Base-by-base conservation (phyloP, 225 moss, liverwort and hornwort species). In the Sphagnum contortum region DNA sequence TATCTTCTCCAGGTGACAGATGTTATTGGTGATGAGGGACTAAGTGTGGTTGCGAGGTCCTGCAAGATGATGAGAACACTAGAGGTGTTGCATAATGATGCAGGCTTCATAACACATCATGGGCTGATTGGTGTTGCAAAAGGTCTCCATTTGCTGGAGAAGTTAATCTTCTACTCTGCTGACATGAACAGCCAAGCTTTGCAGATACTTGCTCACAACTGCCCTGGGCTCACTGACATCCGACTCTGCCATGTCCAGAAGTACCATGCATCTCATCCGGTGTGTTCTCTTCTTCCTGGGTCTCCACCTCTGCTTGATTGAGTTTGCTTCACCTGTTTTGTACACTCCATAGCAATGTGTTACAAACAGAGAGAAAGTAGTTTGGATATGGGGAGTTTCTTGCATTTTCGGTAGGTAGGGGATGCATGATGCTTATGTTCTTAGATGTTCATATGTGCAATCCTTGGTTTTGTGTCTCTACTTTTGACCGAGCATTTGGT, bases 211-310 rank as follows among this genome's bases (percentile, higher is more conserved):
- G 81, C 85, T 9, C 70, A 63, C 12, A 85, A 81, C 49, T 85
- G 85, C 62, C 69, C 81, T 12, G 48, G 57, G 29, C 76, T 85
- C 45, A 69, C 69, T 1, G 85, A 85, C 52, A 76, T 85, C 13
- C 78, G 85, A 55, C 81, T 85, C 13, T 85, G 85, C 70, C 79
- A 81, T 29, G 78, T 85, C n/a, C 85, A 85, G 48, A 85, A 85
- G 62, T 81, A 85, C 66, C 70, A 83, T 55, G 74, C 72, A 1
- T 70, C 77, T 9, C 80, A 83, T 57, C 83, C 83, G 62, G 83
- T 83, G 45, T 65, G 74, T 62, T 47, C 13, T 72, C 62, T 44
- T 29, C 29, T 29, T 29, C 1, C 29, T 29, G 29, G 29, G 29
- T 29, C 29, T 29, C 29, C 5, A 8, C 65, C 50, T 55, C 50